Base-by-base conservation (phyloP, 352 stramenopile species). In the Phytophthora sojae region DNA sequence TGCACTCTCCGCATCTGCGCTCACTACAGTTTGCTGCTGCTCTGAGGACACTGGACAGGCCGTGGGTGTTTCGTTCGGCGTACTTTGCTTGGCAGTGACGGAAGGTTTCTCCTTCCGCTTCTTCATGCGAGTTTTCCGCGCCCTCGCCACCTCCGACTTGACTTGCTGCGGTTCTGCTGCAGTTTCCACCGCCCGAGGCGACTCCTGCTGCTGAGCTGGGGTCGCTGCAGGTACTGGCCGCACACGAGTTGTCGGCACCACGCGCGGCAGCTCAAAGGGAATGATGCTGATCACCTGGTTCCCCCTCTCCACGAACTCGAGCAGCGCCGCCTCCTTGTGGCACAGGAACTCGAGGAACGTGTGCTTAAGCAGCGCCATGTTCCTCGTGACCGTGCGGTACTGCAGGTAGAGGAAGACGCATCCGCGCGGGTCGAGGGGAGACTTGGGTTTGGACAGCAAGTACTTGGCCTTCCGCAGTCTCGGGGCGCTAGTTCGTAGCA, bases 331-430 rank as follows among this genome's bases (percentile, higher is more conserved):
- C 47, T 88, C 80, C 2, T 32, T 32, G n/a, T 73, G 67, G 2
- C 0, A 4, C 25, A 77, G 12, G 44, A 88, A 86, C 30, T 88
- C 73, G 6, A 69, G 12, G 37, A 88, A 83, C 6, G 86, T 64
- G n/a, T 72, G 66, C 60, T 79, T 77, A 19, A 86, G 57, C 23
- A 82, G 25, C 11, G 30, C 54, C 53, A 88, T 77, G 25, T 84
- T 80, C 44, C 79, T 62, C 39, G 77, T 84, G n/a, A 74, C 77
- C 11, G 76, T 55, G 29, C 78, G 80, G 25, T 58, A 47, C 5
- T 72, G 63, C 39, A 88, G 70, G 56, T 81, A 88, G 4, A 75
- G 37, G 44, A 88, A 88, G 0, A 81, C 70, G 49, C 78, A 84
- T 7, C 58, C 57, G 29, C 55, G 47, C 1, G 35, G 35, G 35